Percentiles rank a stretch among this genome's conserved stretches.
Conservation (phyloP, 2,329 filamentous ascomycete genomes). For the Pseudogymnoascus sp. region DNA sequence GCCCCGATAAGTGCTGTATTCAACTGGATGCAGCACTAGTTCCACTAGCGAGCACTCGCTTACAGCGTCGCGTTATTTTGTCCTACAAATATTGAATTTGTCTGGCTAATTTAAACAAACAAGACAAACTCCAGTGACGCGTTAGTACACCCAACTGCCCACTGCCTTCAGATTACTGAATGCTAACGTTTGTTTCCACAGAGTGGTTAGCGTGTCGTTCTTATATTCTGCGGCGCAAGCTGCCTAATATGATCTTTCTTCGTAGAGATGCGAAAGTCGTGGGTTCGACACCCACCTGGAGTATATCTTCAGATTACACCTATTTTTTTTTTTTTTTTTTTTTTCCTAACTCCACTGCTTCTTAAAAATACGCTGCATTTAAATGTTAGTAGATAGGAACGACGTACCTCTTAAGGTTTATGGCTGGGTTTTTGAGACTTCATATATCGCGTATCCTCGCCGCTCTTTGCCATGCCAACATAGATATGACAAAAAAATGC, state of each 20-base stretch:
- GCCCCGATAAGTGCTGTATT: neutral
- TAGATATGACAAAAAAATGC: neutral
- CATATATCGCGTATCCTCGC: neutral
- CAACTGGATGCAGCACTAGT: neutral
- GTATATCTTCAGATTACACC: slow-evolving; percentile 16
- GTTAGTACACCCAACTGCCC: slow-evolving; percentile 7
- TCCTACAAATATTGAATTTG: slow-evolving; percentile 2
- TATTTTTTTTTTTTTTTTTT: slow-evolving; percentile 11
- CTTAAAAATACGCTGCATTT: neutral
- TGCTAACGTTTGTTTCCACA: slow-evolving; percentile 16
- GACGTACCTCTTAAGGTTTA: neutral
- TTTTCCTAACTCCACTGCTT: neutral
- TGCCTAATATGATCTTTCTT: slow-evolving; percentile 22
- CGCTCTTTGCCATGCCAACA: neutral
- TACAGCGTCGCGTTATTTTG: neutral
- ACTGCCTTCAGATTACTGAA: slow-evolving; percentile 7
- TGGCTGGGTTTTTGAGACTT: neutral
- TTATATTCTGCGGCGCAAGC: slow-evolving; percentile 26
- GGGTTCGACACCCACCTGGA: slow-evolving; percentile 32
- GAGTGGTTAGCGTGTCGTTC: slow-evolving; percentile 33
- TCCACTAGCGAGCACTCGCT: neutral
- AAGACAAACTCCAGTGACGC: slow-evolving; percentile 8
- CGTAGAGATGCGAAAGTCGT: slow-evolving; percentile 31
- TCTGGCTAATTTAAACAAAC: slow-evolving; percentile 8
- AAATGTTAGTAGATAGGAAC: neutral